Base-by-base conservation (phyloP, 1,284 basidiomycete species). In the Vanrija sp. region DNA sequence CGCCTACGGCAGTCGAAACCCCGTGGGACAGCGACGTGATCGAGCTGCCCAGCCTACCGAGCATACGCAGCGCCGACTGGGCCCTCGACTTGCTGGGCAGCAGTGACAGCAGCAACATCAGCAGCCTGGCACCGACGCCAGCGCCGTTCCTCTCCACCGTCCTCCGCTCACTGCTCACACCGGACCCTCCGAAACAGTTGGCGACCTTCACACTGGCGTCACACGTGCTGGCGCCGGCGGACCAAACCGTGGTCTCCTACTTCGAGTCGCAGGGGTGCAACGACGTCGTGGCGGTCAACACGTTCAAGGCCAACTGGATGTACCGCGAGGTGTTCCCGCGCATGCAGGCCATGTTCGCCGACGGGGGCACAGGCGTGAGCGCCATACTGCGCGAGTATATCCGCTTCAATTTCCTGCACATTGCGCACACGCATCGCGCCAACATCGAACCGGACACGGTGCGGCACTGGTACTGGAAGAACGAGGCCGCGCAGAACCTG, bases 301-400 rank as follows among this genome's bases (percentile, higher is more conserved):
- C 52, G n/a, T 44, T 52, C 15, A 55, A 58, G 39, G 55, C 54
- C 43, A 64, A 64, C 51, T 64, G 62, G 62, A 61, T 64, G 25
- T 60, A 55, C 51, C 50, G 38, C 29, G 46, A 59, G 43, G 46
- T 64, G 10, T 61, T 64, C 46, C 62, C 62, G 6, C 55, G 62
- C 3, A 48, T 64, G 0, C 49, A 55, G 39, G 40, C 55, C 6
- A 19, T 44, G 21, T 51, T 64, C 2, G 26, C 48, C 5, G 29
- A 25, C 21, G 10, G 18, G 3, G 46, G 38, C 26, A 29, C 45
- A 2, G 25, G 38, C 21, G 58, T 45, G 28, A 23, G 48, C 10
- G 39, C 23, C 9, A 42, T 29, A 4, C 46, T 60, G 3, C 51
- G 57, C 40, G 50, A 61, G 23, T 64, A 52, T 38, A 40, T 64